phyloP scores from a whole-genome alignment of 1,284 basidiomycete genomes.

The Rhodotorula sp. region DNA sequence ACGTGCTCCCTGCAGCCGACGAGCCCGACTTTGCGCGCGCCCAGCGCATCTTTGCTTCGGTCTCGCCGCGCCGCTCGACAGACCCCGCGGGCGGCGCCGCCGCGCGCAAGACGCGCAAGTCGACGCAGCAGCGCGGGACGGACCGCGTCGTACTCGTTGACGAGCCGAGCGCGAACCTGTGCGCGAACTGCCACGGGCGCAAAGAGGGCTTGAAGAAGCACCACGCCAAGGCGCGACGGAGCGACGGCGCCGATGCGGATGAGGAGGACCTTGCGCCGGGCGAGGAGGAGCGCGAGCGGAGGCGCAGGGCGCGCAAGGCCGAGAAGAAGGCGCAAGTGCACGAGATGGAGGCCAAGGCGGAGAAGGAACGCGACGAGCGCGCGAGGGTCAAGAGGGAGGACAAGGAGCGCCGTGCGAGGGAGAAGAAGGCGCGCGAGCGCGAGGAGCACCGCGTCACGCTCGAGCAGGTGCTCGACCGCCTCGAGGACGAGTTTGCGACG shows the following conservation, averaged over 20 bases:
- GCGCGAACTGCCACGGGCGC: slow-evolving; percentile 23
- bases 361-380: slow-evolving; percentile 1
- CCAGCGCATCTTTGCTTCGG: slow-evolving; percentile 24
- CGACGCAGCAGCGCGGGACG: not conserved
- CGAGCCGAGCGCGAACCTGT: slow-evolving; percentile 18
- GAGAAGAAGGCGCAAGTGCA: not conserved
- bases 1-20: not conserved
- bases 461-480: slow-evolving; percentile 18
- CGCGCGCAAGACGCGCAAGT: not conserved
- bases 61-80: not conserved
- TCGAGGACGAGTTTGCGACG: slow-evolving; percentile 34
- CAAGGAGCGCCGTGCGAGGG: not conserved
- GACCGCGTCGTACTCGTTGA: slow-evolving; percentile 12
- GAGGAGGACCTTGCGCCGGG: slow-evolving; percentile 7
- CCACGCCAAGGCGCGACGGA: not conserved
- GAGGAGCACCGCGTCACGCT: slow-evolving; percentile 20
- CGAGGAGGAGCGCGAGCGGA: slow-evolving; percentile 8
- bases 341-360: not conserved
- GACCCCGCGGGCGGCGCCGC: not conserved
- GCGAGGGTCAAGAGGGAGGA: not conserved
- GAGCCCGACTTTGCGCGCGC: slow-evolving; percentile 32
- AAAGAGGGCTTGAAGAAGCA: slow-evolving; percentile 1
- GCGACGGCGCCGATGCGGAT: slow-evolving; percentile 6
- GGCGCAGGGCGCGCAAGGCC: not conserved
- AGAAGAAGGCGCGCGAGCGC: slow-evolving; percentile 2